phyloP scores from a whole-genome alignment of 306 rosid genomes.

The Astragalus membranaceus region DNA sequence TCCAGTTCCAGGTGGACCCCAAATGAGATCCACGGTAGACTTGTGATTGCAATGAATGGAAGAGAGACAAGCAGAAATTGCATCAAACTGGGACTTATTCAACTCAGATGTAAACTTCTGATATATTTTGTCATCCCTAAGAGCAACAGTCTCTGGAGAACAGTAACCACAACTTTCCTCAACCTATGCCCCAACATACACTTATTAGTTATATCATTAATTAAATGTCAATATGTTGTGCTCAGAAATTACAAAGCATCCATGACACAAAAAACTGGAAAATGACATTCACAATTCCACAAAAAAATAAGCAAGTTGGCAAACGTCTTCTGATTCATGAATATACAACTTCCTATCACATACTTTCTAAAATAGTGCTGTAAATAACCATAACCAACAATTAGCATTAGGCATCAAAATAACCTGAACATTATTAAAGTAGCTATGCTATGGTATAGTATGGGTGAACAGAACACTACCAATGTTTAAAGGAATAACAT shows the following conservation, averaged over 20 bases:
- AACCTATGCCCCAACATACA: constrained; percentile 29
- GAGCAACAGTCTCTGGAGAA: neutral
- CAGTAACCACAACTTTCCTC: constrained; percentile 23
- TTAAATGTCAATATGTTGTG: neutral
- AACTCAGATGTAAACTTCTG: constrained; percentile 20
- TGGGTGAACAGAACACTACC: too few relatives aligned
- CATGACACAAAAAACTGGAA: neutral
- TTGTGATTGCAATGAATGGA: constrained; percentile 23
- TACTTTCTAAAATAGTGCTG: neutral
- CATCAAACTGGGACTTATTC: constrained; percentile 53
- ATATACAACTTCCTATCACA: neutral
- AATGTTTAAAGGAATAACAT: neutral
- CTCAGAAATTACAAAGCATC: neutral
- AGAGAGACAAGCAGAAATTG: constrained; percentile 44
- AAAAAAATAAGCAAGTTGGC: neutral
- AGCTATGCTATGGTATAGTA: too few relatives aligned
- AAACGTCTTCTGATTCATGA: neutral
- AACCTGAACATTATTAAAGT: too few relatives aligned
- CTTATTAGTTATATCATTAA: neutral
- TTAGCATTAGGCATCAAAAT: too few relatives aligned
- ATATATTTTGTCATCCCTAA: neutral
- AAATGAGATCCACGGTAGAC: constrained; percentile 47
- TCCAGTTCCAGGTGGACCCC: constrained; percentile 92
- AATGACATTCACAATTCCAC: neutral
- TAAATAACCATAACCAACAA: neutral